Base-by-base conservation (phyloP, 352 stramenopile species). In the Thraustochytrium sp. region DNA sequence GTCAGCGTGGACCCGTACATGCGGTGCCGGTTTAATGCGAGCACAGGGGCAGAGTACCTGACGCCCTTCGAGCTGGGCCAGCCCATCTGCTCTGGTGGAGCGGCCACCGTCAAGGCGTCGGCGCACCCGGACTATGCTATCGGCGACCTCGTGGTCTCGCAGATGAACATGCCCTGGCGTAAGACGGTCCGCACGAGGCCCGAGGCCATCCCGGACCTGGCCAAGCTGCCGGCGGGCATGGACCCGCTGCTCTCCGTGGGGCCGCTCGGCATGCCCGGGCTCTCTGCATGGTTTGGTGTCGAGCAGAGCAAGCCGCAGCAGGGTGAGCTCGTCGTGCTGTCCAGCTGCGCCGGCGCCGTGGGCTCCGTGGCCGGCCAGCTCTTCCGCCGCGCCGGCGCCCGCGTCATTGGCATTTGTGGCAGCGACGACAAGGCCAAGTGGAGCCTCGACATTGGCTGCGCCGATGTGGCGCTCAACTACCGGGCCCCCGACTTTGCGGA, bases 351-450 rank as follows among this genome's bases (percentile, higher is more conserved):
- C 2, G 85, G 85, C 23, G 85, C 80, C 23, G 75, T 85, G 5
- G 85, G 85, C 23, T 86, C 44, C 23, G 34, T 88, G 42, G 85
- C 85, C 9, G 85, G 85, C 37, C 82, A 88, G 53, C 36, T 87
- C 18, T 68, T 74, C n/a, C 68, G 76, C 23, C 21, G 23, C n/a
- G 29, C 9, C 29, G 85, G 85, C 21, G 40, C 59, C 29, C 56
- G 76, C 18, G 85, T 87, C 8, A 42, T 88, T 23, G 85, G 85
- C 36, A 86, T 86, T 46, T 72, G 51, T 31, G 85, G 85, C 21
- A 82, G 37, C 8, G 46, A 85, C 2, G 82, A 86, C 29, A 88
- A 88, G 40, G 44, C 23, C 11, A 18, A 85, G 31, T 62, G 51
- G 65, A 31, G 44, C 36, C 0, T 51, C 64, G 76, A 86, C 8